These are phyloP conservation scores for Wilcoxina mikolae DNA, from an alignment of 495 filamentous ascomycete genomes.

Conservation along the genomic window DNA sequence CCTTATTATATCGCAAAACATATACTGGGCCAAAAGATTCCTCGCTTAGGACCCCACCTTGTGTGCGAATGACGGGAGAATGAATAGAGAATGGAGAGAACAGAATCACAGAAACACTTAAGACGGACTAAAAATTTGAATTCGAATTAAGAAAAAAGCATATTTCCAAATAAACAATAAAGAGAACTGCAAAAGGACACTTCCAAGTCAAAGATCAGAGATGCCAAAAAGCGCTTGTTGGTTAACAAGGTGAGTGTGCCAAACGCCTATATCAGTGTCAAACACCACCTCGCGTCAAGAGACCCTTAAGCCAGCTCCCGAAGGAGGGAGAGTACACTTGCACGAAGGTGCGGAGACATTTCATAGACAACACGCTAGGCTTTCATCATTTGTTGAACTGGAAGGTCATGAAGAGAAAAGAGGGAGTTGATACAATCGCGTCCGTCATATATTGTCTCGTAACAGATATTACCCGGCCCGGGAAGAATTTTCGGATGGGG, in stretches of 20 bases:
- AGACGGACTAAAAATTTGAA: not conserved
- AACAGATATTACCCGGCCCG: not conserved
- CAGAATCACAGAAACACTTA: conserved; percentile 1
- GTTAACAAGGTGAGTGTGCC: conserved; percentile 97
- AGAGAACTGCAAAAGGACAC: conserved; percentile 29
- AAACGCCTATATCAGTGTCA: conserved; percentile 93
- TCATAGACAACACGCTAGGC: conserved; percentile 89
- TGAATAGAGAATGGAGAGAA: not conserved
- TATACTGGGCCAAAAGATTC: conserved; percentile 30
- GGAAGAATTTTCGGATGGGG: not conserved
- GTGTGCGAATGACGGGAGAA: conserved; percentile 20
- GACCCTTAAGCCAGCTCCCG: conserved; percentile 76
- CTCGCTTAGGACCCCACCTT: conserved; percentile 30
- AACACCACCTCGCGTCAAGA: conserved; percentile 42
- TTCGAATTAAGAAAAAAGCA: conserved; percentile 9
- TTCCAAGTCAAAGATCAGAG: conserved; percentile 65
- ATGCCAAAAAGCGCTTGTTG: conserved; percentile 92
- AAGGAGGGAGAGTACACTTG: conserved; percentile 49
- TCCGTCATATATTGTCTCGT: not conserved
- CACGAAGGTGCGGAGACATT: conserved; percentile 46
- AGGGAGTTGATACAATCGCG: conserved; percentile 33
- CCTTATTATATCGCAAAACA: conserved; percentile 26
- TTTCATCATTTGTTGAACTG: conserved; percentile 81
- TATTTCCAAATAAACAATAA: conserved; percentile 35
- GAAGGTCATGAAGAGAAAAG: conserved; percentile 1